Conservation (phyloP, 805 yeast species). For the Priceomyces melissophilus region DNA sequence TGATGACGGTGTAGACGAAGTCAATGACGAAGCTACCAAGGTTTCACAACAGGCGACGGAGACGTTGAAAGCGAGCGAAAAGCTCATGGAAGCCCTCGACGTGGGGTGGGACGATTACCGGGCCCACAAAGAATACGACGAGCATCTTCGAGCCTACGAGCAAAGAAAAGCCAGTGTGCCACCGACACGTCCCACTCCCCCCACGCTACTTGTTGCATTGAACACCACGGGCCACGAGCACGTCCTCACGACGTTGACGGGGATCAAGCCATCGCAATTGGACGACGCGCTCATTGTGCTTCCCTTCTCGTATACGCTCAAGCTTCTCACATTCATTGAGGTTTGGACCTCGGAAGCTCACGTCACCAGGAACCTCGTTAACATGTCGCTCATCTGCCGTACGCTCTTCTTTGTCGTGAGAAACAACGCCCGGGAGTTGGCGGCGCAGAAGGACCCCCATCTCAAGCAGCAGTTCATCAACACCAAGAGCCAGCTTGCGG, state of each 20-base stretch:
- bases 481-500: conserved; percentile 62
- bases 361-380: conserved; percentile 41
- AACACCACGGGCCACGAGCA: conserved; percentile 71
- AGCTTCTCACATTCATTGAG: conserved; percentile 68
- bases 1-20: conserved; percentile 23
- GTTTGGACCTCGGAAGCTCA: conserved; percentile 59
- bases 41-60: conserved; percentile 85
- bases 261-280: conserved; percentile 77
- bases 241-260: conserved; percentile 65
- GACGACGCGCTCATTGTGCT: conserved; percentile 91
- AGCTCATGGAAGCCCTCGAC: conserved; percentile 87
- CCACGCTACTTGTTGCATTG: conserved; percentile 73
- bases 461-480: conserved; percentile 62
- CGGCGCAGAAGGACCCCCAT: conserved; percentile 59
- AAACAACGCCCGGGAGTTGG: conserved; percentile 75
- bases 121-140: conserved; percentile 48
- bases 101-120: conserved; percentile 71
- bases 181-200: conserved; percentile 59
- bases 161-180: conserved; percentile 43
- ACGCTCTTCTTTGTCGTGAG: conserved; percentile 72
- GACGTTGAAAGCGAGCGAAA: conserved; percentile 92
- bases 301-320: conserved; percentile 80
- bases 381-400: conserved; percentile 65
- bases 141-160: conserved; percentile 33
- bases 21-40: conserved; percentile 52